Evolutionary conservation across 352 stramenopile genomes (phyloP).

Genomic region (Globisporangium radiosum): DNA sequence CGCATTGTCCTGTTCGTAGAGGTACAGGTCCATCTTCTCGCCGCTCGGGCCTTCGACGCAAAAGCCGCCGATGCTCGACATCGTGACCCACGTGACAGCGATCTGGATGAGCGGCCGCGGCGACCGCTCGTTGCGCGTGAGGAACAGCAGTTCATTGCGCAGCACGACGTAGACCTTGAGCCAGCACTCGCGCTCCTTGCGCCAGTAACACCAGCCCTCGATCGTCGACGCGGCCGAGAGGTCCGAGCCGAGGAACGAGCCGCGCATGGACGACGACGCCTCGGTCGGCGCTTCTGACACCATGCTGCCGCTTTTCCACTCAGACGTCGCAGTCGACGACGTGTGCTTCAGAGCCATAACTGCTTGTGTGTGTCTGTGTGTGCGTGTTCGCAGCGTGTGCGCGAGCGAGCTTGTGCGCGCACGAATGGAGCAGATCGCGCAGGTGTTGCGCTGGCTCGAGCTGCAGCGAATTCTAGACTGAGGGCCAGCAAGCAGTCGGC

Average conservation of each 20-base stretch:
- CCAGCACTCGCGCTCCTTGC: slow-evolving; percentile 52
- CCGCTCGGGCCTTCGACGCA: slow-evolving; percentile 39
- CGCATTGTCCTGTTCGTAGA: slow-evolving; percentile 51
- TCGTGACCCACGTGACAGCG: slow-evolving; percentile 37
- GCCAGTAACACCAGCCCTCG: slow-evolving; percentile 78
- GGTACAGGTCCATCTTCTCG: slow-evolving; percentile 71
- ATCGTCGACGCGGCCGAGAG: slow-evolving; percentile 16
- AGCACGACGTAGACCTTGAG: slow-evolving; percentile 43
- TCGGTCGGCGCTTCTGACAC: slow-evolving; percentile 39
- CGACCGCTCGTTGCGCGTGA: slow-evolving; percentile 24
- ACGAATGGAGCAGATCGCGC: background rate
- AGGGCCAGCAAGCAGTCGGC: too few species aligned
- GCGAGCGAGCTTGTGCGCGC: background rate
- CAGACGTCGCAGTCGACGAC: background rate
- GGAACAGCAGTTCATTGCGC: slow-evolving; percentile 33
- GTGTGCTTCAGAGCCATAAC: slow-evolving; percentile 22
- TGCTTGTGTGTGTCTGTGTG: background rate
- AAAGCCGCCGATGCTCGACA: slow-evolving; percentile 41
- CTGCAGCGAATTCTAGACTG: background rate
- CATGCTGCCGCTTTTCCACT: slow-evolving; percentile 23
- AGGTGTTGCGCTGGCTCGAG: too few species aligned
- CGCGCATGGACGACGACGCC: slow-evolving; percentile 23
- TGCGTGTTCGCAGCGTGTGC: background rate
- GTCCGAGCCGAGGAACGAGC: slow-evolving; percentile 25
- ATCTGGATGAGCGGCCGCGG: slow-evolving; percentile 33